Percentiles rank a stretch among this genome's conserved stretches.
phyloP scores from a whole-genome alignment of 441 rosid species.

The Croton setiger region DNA sequence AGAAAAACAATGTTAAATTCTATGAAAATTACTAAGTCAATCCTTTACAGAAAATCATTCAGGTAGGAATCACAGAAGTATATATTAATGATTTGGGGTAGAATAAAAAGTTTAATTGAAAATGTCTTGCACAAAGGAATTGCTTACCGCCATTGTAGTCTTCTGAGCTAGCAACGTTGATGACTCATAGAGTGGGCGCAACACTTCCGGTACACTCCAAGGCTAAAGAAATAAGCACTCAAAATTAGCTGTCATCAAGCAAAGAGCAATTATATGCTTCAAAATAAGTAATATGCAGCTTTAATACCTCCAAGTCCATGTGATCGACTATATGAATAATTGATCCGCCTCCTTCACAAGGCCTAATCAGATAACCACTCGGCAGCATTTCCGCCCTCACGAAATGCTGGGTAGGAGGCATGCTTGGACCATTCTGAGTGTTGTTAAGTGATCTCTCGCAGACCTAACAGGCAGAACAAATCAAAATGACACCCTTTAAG shows the following conservation, averaged over 20 bases:
- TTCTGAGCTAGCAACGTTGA: conserved; percentile 90
- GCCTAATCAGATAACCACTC: conserved; percentile 88
- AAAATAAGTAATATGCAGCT: background rate
- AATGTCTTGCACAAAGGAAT: conserved; percentile 11
- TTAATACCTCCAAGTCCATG: conserved; percentile 80
- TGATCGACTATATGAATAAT: conserved; percentile 94
- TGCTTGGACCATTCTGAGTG: conserved; percentile 90
- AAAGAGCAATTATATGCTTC: conserved; percentile 13
- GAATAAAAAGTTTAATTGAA: conserved; percentile 7
- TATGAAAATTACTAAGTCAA: background rate
- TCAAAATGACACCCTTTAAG: conserved; percentile 4
- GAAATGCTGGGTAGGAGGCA: conserved; percentile 90
- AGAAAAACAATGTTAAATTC: background rate
- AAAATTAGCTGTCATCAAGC: conserved; percentile 3
- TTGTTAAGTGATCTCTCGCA: conserved; percentile 95
- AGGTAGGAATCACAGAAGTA: background rate
- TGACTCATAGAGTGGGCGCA: conserved; percentile 91
- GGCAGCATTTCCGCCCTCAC: conserved; percentile 97
- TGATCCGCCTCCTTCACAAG: conserved; percentile 98
- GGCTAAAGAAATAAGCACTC: conserved; percentile 40
- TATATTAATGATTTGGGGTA: background rate
- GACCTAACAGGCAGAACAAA: conserved; percentile 35
- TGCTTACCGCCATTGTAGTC: conserved; percentile 85
- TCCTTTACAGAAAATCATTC: background rate
- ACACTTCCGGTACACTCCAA: conserved; percentile 93